Evolutionary conservation across 371 early-diverging fungal genomes (phyloP), one percentile per base, ranked within the genome.

Genomic region (Chytridiales sp.): DNA sequence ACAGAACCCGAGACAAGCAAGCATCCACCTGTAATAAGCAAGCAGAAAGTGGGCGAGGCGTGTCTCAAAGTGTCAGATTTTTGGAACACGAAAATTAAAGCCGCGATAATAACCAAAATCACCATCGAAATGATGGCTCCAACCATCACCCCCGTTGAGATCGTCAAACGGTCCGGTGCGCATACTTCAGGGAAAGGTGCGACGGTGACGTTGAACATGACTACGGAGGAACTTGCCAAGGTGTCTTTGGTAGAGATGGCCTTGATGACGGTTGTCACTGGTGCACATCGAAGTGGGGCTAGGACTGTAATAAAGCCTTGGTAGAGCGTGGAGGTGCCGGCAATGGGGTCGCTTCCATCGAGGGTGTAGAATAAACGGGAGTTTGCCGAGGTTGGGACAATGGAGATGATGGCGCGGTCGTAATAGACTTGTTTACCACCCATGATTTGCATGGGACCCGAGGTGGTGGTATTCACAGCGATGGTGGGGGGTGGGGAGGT

Each of bases 1-100:
- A 48, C 26, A 48, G 11, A 24, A 32, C 48, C 26, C 13, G 17
- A 48, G 15, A 11, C 15, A 15, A 48, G 4, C 48, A 48, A 9
- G 29, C 48, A 48, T 8, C 48, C 48, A 29, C 26, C 48, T 9
- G 32, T 32, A 48, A 48, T 48, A 6, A 48, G 27, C 5, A 48
- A 15, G 30, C 26, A 30, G 6, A 32, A 15, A 9, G 27, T 4
- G 11, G 48, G 32, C 13, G 48, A 30, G 8, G 48, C 48, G 29
- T 11, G 17, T 5, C 29, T 9, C 27, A 48, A 4, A 29, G 19
- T 32, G 17, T 48, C 32, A 22, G 26, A 9, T 13, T 48, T 48
- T 15, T 15, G 32, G 29, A 29, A 6, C 13, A 27, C 48, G 6
- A 32, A 17, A 4, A 48, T 27, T 4, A 5, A 27, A 6, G 19